phyloP scores from a whole-genome alignment of 495 filamentous ascomycete genomes.

The Sordaria brevicollis region DNA sequence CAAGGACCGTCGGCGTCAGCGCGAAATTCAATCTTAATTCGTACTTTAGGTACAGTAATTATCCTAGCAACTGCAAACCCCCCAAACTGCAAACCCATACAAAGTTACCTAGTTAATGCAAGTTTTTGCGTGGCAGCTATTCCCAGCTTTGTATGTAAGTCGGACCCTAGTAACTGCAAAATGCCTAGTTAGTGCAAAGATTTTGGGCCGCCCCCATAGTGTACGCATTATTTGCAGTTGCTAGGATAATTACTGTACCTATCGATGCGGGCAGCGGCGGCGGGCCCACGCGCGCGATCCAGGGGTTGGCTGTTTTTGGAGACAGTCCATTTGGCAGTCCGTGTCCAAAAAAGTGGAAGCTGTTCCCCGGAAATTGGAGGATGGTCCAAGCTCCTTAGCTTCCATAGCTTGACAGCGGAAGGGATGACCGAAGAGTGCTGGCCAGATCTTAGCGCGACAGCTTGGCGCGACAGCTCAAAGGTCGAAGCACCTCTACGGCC shows the following conservation, averaged over 20 bases:
- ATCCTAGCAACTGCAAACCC: no score
- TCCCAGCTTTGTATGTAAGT: no score
- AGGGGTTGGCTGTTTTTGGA: not conserved
- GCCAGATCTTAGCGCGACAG: not conserved
- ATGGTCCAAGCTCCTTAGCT: not conserved
- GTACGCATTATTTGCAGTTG: no score
- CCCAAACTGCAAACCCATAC: no score
- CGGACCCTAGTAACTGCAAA: no score
- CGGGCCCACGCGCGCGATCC: not conserved
- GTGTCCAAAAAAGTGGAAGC: not conserved
- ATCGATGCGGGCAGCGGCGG: not conserved
- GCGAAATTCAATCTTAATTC: not conserved
- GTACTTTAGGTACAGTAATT: no score
- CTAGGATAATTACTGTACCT: no score
- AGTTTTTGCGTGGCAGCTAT: no score
- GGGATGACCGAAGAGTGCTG: not conserved
- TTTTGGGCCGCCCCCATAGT: no score
- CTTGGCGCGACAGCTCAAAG: not conserved
- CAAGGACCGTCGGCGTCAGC: not conserved
- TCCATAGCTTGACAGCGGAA: not conserved
- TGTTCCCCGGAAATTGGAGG: not conserved
- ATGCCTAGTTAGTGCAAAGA: no score
- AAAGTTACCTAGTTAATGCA: no score
- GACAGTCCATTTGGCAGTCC: not conserved
- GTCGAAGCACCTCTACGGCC: not conserved